Percentiles rank a stretch among this genome's conserved stretches.
Conservation (phyloP, 2,329 filamentous ascomycete genomes). For the Ophiostoma perfectum region DNA sequence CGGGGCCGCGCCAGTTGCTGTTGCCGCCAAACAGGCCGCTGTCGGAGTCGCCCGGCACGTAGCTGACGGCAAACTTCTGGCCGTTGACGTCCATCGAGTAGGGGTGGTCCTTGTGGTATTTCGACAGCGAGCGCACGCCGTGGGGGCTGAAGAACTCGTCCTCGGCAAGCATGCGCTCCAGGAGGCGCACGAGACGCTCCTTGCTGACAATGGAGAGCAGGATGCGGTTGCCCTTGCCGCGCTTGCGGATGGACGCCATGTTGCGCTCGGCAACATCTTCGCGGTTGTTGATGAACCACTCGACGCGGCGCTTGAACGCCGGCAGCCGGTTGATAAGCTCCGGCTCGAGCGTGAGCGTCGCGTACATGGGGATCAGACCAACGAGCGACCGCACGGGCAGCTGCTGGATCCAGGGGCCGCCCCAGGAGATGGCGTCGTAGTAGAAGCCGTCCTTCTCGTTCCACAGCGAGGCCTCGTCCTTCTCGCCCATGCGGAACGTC, state of each 20-base stretch:
- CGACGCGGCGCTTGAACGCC: constrained; percentile 83
- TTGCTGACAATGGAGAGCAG: constrained; percentile 87
- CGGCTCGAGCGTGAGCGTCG: constrained; percentile 85
- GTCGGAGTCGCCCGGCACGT: constrained; percentile 93
- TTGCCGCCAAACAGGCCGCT: constrained; percentile 93
- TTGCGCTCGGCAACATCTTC: constrained; percentile 86
- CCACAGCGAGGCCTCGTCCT: constrained; percentile 79
- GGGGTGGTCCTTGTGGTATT: constrained; percentile 82
- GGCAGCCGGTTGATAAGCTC: constrained; percentile 89
- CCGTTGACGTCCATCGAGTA: constrained; percentile 95
- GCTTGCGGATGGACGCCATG: constrained; percentile 85
- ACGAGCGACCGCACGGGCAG: constrained; percentile 88
- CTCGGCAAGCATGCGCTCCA: constrained; percentile 88
- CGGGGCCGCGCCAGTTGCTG: constrained; percentile 94
- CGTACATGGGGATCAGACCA: constrained; percentile 87
- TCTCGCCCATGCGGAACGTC: constrained; percentile 69
- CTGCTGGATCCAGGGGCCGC: constrained; percentile 87
- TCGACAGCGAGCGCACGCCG: constrained; percentile 87
- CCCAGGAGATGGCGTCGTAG: constrained; percentile 96
- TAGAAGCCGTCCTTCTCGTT: constrained; percentile 97
- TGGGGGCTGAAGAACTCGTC: constrained; percentile 87
- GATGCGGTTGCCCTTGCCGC: constrained; percentile 84
- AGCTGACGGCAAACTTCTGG: constrained; percentile 79
- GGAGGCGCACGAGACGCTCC: constrained; percentile 81
- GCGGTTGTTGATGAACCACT: constrained; percentile 90